Percentiles rank a stretch among this genome's conserved stretches.
phyloP scores from a whole-genome alignment of 768 basidiomycete species.

The Chalciporus chontae region DNA sequence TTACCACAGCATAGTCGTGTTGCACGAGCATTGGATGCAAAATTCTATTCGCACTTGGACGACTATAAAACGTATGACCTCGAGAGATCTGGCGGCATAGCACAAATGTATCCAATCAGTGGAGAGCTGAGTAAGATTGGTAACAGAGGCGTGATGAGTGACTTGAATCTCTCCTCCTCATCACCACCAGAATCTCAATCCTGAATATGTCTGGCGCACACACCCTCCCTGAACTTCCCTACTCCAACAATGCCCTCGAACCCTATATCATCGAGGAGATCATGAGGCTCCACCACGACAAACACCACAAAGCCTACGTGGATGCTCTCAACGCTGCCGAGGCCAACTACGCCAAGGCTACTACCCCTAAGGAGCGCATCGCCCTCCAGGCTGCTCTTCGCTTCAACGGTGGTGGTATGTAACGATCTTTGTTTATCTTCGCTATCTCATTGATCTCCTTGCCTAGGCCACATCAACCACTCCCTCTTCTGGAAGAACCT shows the following conservation, averaged over 20 bases:
- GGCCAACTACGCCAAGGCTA: slow-evolving; percentile 63
- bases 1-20: slow-evolving; percentile 14
- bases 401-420: slow-evolving; percentile 25
- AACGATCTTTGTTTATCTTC: not conserved
- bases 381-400: slow-evolving; percentile 25
- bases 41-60: not conserved
- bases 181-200: slow-evolving; percentile 5
- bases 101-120: no score
- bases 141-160: no score
- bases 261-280: slow-evolving; percentile 88
- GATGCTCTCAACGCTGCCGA: slow-evolving; percentile 70
- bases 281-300: slow-evolving; percentile 92
- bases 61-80: no score
- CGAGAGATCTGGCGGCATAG: no score
- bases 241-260: slow-evolving; percentile 86
- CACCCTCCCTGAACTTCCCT: slow-evolving; percentile 73
- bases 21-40: slow-evolving; percentile 8
- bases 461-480: slow-evolving; percentile 83
- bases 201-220: slow-evolving; percentile 39
- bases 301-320: slow-evolving; percentile 96
- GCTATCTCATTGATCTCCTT: slow-evolving; percentile 11
- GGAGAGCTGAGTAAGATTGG: not conserved
- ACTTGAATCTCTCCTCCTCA: not conserved
- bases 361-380: slow-evolving; percentile 53
- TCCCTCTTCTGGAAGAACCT: slow-evolving; percentile 98